Conservation (phyloP, 805 yeast species). For the Cyberlindnera nakhonratchasimensis region DNA sequence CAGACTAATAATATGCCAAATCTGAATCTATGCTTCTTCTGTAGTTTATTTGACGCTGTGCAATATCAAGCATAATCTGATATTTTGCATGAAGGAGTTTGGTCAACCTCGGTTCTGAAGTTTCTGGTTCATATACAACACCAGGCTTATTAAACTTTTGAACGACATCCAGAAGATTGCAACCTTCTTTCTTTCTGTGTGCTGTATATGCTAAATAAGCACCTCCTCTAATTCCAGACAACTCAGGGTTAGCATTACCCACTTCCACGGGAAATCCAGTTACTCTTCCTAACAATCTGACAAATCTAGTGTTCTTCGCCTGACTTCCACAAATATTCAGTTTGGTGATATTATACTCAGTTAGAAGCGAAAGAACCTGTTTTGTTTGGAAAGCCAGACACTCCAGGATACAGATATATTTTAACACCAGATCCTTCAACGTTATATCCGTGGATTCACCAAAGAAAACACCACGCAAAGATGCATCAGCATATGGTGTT, state of each 20-base stretch:
- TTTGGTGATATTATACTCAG: constrained; percentile 27
- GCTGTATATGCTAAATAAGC: constrained; percentile 21
- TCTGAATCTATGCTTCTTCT: constrained; percentile 22
- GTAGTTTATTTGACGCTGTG: constrained; percentile 32
- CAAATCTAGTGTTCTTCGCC: constrained; percentile 42
- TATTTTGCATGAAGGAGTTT: constrained; percentile 26
- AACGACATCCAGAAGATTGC: constrained; percentile 14
- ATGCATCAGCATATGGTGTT: constrained; percentile 49
- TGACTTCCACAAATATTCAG: constrained; percentile 53
- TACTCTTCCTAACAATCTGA: constrained; percentile 31
- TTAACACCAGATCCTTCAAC: constrained; percentile 33
- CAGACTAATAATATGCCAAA: not conserved
- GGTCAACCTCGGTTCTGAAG: constrained; percentile 8
- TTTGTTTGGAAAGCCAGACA: constrained; percentile 49
- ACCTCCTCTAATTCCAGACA: constrained; percentile 31
- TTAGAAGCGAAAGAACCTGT: constrained; percentile 36
- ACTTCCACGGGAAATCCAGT: constrained; percentile 25
- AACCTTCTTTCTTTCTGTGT: not conserved
- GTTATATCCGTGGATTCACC: constrained; percentile 43
- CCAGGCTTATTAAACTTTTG: constrained; percentile 9
- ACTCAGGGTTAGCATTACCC: constrained; percentile 17
- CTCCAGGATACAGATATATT: constrained; percentile 47
- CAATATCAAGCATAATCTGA: constrained; percentile 34
- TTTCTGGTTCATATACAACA: not conserved
- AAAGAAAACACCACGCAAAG: constrained; percentile 45